Evolutionary conservation across 768 basidiomycete species (phyloP).

Genomic region (Leccinum barrowsii): DNA sequence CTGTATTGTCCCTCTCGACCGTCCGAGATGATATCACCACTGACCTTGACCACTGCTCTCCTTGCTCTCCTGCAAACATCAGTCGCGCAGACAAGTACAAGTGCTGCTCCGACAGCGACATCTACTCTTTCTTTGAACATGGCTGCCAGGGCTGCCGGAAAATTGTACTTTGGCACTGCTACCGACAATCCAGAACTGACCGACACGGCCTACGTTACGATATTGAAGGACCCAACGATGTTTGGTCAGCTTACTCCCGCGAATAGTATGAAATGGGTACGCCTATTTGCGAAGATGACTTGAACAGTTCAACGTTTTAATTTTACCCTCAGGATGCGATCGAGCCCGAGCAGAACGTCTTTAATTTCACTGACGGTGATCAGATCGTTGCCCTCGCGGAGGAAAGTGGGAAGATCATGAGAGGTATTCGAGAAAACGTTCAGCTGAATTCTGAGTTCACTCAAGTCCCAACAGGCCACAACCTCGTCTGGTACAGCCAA

Average conservation of each 20-base stretch:
- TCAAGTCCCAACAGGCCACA: conserved; percentile 13
- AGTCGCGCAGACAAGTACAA: not conserved
- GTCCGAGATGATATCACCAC: not conserved
- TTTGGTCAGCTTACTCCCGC: conserved; percentile 21
- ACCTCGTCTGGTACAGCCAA: conserved; percentile 17
- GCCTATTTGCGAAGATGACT: not conserved
- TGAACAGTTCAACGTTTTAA: not conserved
- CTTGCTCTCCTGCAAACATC: conserved; percentile 3
- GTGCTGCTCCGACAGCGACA: not conserved
- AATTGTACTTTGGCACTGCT: conserved; percentile 47
- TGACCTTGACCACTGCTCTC: conserved; percentile 5
- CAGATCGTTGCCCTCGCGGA: conserved; percentile 18
- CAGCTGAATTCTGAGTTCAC: not conserved
- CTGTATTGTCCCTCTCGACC: not conserved
- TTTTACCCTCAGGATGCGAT: conserved; percentile 10
- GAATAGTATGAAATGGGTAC: conserved; percentile 22
- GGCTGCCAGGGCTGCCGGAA: conserved; percentile 38
- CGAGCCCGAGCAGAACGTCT: conserved; percentile 25
- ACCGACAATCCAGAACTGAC: conserved; percentile 46
- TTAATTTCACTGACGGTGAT: conserved; percentile 22
- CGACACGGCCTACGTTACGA: conserved; percentile 24
- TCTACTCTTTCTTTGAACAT: conserved; percentile 27
- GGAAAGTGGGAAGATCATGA: conserved; percentile 17
- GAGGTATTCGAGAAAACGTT: conserved; percentile 9
- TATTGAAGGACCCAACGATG: conserved; percentile 7